Conservation (phyloP, 106 monocot genomes). For the Xerophyta viscosa region DNA sequence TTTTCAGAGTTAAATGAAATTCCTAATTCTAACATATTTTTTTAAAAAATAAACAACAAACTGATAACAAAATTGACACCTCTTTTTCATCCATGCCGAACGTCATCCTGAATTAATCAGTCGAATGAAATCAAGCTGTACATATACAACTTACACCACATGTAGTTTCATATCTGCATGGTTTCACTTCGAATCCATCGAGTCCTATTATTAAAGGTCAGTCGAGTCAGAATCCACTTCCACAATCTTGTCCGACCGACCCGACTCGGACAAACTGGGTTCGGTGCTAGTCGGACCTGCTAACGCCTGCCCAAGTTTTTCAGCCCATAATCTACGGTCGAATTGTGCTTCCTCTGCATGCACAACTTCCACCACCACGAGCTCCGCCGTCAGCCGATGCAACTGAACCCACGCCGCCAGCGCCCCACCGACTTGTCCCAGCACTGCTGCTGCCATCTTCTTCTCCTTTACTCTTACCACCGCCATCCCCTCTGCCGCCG, state of each 20-base stretch:
- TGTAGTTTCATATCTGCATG: background rate
- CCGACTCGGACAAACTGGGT: background rate
- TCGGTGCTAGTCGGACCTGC: background rate
- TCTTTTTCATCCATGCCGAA: too few species aligned
- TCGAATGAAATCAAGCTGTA: background rate
- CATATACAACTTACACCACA: too few species aligned
- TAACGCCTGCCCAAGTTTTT: background rate
- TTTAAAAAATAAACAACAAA: too few species aligned
- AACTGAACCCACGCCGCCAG: conserved; percentile 7
- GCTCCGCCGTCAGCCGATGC: background rate
- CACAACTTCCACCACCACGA: conserved; percentile 10
- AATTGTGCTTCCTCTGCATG: background rate
- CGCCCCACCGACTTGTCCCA: background rate
- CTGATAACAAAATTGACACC: too few species aligned
- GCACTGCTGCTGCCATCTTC: background rate
- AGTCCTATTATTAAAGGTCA: too few species aligned
- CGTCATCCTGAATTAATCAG: background rate
- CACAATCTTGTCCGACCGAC: background rate
- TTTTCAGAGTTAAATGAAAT: too few species aligned
- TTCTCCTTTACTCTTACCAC: background rate
- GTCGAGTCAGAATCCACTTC: conserved; percentile 4
- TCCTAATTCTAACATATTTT: too few species aligned
- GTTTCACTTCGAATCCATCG: background rate
- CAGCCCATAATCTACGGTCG: conserved; percentile 2
- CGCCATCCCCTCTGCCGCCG: background rate